These are phyloP conservation scores for Leishmania lainsoni DNA, from an alignment of 208 protist genomes.

Conservation along the genomic window DNA sequence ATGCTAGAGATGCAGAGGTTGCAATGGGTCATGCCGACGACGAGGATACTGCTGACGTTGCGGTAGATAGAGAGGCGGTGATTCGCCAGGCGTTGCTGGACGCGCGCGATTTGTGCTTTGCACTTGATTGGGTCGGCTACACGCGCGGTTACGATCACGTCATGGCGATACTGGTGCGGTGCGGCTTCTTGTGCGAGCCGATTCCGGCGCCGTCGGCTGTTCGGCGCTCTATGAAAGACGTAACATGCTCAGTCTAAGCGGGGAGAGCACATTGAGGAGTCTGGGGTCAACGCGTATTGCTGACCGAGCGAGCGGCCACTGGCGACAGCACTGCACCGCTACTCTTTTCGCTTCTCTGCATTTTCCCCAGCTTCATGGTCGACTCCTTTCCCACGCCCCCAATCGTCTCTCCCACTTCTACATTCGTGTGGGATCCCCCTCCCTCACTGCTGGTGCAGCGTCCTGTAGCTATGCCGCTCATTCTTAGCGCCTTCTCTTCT, in stretches of 20 bases:
- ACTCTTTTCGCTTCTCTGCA: not conserved
- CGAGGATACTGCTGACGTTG: not conserved
- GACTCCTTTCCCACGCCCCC: not conserved
- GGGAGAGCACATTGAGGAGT: not conserved
- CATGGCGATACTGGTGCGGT: constrained; percentile 60
- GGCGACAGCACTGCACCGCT: not conserved
- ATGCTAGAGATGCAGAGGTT: constrained; percentile 5
- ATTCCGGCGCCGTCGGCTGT: constrained; percentile 59
- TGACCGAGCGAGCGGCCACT: not conserved
- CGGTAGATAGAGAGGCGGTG: constrained; percentile 5
- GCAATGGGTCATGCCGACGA: not conserved
- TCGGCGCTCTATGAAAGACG: constrained; percentile 35
- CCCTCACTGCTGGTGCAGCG: not conserved
- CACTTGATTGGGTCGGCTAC: constrained; percentile 60
- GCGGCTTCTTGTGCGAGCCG: constrained; percentile 37
- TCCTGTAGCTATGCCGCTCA: not conserved
- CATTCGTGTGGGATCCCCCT: not conserved
- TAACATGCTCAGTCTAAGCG: not conserved
- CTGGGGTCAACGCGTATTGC: not conserved
- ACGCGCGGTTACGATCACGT: constrained; percentile 51
- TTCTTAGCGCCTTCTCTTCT: not conserved
- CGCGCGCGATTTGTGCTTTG: constrained; percentile 71
- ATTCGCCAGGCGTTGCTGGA: constrained; percentile 30
- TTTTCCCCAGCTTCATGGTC: not conserved
- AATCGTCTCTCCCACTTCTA: not conserved